phyloP scores from a whole-genome alignment of 495 filamentous ascomycete genomes.

The Penicillium steckii region DNA sequence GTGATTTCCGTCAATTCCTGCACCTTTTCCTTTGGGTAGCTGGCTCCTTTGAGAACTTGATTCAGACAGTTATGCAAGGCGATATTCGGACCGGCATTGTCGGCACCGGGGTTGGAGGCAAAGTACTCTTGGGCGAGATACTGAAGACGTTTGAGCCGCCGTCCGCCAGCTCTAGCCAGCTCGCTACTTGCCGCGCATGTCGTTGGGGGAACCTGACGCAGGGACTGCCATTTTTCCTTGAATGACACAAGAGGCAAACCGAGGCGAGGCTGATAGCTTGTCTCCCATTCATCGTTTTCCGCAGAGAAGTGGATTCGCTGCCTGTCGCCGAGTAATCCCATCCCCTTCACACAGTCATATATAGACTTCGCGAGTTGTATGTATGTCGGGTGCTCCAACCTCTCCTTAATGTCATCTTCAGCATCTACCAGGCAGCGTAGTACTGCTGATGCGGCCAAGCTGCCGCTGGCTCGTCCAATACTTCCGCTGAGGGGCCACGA shows the following conservation, averaged over 20 bases:
- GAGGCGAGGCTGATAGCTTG: slow-evolving; percentile 3
- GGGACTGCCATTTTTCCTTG: slow-evolving; percentile 1
- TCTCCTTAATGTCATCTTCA: background rate
- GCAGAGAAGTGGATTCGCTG: background rate
- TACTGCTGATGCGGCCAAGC: background rate
- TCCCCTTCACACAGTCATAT: background rate
- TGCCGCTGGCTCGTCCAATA: background rate
- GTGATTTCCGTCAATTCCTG: background rate
- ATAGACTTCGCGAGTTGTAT: background rate
- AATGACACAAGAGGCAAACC: slow-evolving; percentile 6
- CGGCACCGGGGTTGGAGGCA: background rate
- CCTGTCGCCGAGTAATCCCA: background rate
- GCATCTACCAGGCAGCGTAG: background rate
- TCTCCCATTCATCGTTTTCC: slow-evolving; percentile 1
- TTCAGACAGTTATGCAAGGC: background rate
- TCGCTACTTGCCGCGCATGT: too few species aligned
- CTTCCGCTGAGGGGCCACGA: slow-evolving; percentile 2
- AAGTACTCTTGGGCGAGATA: background rate
- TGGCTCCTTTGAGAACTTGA: background rate
- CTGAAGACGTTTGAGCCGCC: background rate
- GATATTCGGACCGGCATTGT: background rate
- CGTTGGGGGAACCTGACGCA: background rate
- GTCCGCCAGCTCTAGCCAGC: background rate
- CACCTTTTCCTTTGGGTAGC: background rate
- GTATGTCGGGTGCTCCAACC: background rate